Evolutionary conservation across 2,329 filamentous ascomycete species (phyloP), one percentile per base, ranked within the genome.

Genomic region (Aspergillus flavus): DNA sequence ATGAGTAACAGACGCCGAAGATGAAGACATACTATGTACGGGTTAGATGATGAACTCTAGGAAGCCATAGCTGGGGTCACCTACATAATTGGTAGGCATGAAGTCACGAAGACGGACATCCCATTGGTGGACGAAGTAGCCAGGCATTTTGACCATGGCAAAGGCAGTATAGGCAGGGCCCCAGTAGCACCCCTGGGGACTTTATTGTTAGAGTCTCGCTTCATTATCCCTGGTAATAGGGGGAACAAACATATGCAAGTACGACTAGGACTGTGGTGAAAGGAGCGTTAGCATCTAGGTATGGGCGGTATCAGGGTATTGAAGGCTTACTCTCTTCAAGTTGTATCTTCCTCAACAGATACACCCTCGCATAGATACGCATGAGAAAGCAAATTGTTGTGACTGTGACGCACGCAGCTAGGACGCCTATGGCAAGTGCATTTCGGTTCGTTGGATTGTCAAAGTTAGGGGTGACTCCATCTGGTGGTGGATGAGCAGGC

Each of bases 1-100:
- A 71, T 0, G 72, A 74, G 63, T 80, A 81, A 58, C 67, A 73
- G 63, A 68, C 64, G 56, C 76, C 73, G 61, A 70, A 72, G 48
- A 77, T 50, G 39, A 76, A 70, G 53, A 32, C 28, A 32, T 52
- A 52, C 48, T 52, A 14, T 36, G 28, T 26, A 30, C 3, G 14
- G 4, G 14, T 28, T 7, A 52, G 23, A 52, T 21, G 28, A 16
- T 30, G 34, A 36, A 36, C 4, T 36, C 34, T 16, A 14, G 34
- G 34, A 16, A 36, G 6, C 14, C 34, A 5, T 16, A 16, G 34
- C 12, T 36, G 34, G 14, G 7, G 6, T 3, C 14, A 36, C 34
- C 34, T 36, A 36, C 48, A 21, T 52, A 52, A 16, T 30, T 52
- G 28, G 48, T 16, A 23, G 26, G 28, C 3, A 52, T 52, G 19